Base-by-base conservation (phyloP, 2,329 filamentous ascomycete species). In the Dichotomopilus funicola region DNA sequence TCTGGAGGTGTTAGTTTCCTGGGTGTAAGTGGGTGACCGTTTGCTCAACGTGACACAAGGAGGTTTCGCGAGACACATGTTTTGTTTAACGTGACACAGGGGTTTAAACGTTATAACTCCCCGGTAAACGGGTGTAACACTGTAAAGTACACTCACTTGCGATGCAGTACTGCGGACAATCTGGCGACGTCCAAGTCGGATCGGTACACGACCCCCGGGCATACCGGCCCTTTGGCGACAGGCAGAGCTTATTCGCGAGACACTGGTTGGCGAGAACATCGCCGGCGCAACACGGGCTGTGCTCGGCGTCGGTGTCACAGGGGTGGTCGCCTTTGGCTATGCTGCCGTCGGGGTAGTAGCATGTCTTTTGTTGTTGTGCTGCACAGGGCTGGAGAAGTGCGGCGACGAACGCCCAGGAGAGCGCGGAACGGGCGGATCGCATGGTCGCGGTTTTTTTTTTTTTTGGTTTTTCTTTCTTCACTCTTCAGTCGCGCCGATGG, bases 251-350 rank as follows among this genome's bases (percentile, higher is more conserved):
- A 41, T 58, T 58, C 1, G 44, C 41, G 11, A 58, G 53, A 35
- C 56, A 55, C 9, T 42, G 46, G 1, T 42, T 27, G 13, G 45
- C 46, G 10, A 38, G 27, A 0, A 8, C 6, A 2, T 9, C 8
- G 1, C 12, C 41, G 10, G 27, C 50, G 40, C 56, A 58, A 46
- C 56, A 55, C 11, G 40, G 11, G 35, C 49, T 58, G 13, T 36
- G 31, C 37, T 58, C 56, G n/a, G 53, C 56, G 11, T 58, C 45
- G 6, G 53, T 36, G 11, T 58, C 53, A 36, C 56, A 58, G 12
- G 56, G 53, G 13, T 43, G 13, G 46, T 55, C 53, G 12, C 6
- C 12, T 2, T 1, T 33, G 1, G 56, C 41, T 41, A 36, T 34
- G 6, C n/a, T 3, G 8, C 52, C 56, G 27, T 40, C 33, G 6